Base-by-base conservation (phyloP, 2,329 filamentous ascomycete species). In the Aureobasidium musti region DNA sequence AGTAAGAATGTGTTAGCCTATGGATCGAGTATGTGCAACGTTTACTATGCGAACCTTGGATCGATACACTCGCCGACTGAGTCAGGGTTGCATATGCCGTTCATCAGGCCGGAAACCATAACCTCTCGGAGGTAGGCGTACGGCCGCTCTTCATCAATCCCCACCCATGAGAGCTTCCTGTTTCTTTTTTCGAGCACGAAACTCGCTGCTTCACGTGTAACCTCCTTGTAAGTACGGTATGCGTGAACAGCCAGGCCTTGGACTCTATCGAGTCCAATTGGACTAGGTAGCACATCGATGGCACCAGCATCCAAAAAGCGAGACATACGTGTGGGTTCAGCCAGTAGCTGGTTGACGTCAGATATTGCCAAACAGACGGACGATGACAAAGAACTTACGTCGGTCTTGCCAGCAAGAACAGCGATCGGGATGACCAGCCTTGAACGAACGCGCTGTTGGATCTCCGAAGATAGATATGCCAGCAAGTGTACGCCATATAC, bases 21-120 rank as follows among this genome's bases (percentile, higher is more conserved):
- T 23, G 8, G 17, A 4, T 39, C 8, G 11, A 37, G 3, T 8
- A 28, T 4, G 8, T 30, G 14, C 14, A 17, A 39, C 2, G n/a
- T n/a, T 17, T 4, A n/a, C 23, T 69, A 33, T 57, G 71, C 81
- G 82, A 72, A 89, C 86, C 74, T 84, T 81, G 77, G 83, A 78
- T 80, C 89, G 79, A 79, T 84, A 77, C 79, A 89, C 79, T 80
- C 91, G 79, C 81, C 83, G 61, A 78, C 82, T 74, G 79, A 88
- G 80, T 83, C 87, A 74, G 80, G 86, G 69, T 89, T 90, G 77
- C 93, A 97, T 65, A 97, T 97, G 43, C 91, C 88, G 73, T 89
- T 89, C 91, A 97, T 95, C 67, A 97, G 83, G 66, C 89, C 89
- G 1, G 92, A 95, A 5, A 97, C 93, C 92, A 97, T 97, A 59